A percentile compares a stretch with the other conserved stretches of the same genome.
phyloP scores from a whole-genome alignment of 192 early-diverging fungal genomes.

The Coemansia sp. region DNA sequence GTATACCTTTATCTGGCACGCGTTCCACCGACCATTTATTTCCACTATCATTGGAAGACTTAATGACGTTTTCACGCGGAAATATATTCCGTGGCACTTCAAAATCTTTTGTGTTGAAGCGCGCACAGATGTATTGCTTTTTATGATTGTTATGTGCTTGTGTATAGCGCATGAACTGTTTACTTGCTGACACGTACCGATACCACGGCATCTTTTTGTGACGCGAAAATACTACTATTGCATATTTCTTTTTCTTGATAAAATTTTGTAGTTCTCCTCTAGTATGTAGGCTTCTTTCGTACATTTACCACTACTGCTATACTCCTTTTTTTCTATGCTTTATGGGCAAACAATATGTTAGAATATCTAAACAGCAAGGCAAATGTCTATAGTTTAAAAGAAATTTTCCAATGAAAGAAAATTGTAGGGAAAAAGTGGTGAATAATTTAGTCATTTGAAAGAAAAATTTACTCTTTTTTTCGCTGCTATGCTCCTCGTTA shows the following conservation, averaged over 20 bases:
- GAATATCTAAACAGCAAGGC: no score
- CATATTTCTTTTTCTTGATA: conserved; percentile 5
- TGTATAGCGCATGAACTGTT: not conserved
- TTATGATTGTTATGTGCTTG: not conserved
- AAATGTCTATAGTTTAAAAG: no score
- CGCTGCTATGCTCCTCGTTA: no score
- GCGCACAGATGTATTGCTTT: not conserved
- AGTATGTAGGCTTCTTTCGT: no score
- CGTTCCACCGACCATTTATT: not conserved
- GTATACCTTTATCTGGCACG: not conserved
- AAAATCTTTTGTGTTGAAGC: not conserved
- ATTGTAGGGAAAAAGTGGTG: no score
- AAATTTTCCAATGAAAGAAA: no score
- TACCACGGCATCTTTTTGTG: conserved; percentile 1
- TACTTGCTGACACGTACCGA: not conserved
- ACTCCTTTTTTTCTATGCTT: no score
- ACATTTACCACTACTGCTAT: no score
- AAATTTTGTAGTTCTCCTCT: conserved; percentile 1
- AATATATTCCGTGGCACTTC: not conserved
- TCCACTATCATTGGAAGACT: not conserved
- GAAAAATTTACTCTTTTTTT: no score
- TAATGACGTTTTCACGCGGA: no score
- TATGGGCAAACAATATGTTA: no score
- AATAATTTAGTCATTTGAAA: no score
- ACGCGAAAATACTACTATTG: not conserved